These are phyloP conservation scores for Cladophialophora psammophila DNA, from an alignment of 2,329 filamentous ascomycete species.

Conservation along the genomic window DNA sequence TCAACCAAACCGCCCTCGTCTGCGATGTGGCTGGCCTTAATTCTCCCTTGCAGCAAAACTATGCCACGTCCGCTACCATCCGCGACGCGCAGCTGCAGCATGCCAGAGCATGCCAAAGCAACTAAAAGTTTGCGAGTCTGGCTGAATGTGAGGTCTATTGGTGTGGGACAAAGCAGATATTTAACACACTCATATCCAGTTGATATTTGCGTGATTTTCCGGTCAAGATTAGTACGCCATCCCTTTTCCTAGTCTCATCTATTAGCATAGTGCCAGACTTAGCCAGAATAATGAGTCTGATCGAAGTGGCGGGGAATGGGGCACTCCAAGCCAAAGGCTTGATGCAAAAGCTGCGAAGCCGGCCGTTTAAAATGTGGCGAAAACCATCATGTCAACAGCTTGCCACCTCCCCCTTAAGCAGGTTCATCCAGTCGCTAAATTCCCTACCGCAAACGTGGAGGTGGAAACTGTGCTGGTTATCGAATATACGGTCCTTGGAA, in stretches of 20 bases:
- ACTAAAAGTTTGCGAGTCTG: neutral
- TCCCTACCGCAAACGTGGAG: neutral
- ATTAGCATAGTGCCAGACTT: neutral
- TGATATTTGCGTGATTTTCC: neutral
- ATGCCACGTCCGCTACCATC: neutral
- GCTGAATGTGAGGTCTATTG: neutral
- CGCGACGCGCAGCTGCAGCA: neutral
- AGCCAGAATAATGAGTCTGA: neutral
- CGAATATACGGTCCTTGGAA: slow-evolving; percentile 6
- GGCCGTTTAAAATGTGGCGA: slow-evolving; percentile 3
- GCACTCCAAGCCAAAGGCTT: slow-evolving; percentile 5
- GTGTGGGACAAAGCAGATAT: neutral
- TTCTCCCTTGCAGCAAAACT: neutral
- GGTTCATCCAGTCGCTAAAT: neutral
- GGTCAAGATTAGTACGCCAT: neutral
- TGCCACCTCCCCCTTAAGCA: neutral
- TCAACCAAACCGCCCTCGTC: neutral
- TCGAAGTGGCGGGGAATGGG: neutral
- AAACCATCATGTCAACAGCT: slow-evolving; percentile 5
- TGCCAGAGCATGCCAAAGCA: neutral
- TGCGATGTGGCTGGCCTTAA: neutral
- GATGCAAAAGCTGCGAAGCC: slow-evolving; percentile 10
- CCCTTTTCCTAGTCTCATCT: neutral
- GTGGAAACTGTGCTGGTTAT: slow-evolving; percentile 9
- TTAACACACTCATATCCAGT: neutral